A percentile compares a stretch with the other conserved stretches of the same genome.
phyloP scores from a whole-genome alignment of 225 moss, liverwort and hornwort species.

The Physcomitrellopsis africana region DNA sequence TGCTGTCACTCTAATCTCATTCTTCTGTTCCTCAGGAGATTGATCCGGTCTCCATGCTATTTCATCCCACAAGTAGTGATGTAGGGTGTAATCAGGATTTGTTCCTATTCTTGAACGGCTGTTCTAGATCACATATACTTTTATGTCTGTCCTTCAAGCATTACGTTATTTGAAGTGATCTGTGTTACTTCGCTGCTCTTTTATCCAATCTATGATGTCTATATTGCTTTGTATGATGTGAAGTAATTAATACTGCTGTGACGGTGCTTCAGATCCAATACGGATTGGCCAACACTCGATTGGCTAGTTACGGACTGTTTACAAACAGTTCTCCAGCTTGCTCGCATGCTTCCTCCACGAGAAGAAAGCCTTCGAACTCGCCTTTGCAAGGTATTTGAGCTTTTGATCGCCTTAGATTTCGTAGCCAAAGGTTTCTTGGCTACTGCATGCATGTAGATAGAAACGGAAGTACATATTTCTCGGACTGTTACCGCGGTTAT shows the following conservation, averaged over 20 bases:
- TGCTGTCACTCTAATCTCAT: not conserved
- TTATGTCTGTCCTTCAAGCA: conserved; percentile 14
- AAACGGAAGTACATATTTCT: conserved; percentile 8
- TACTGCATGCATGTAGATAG: conserved; percentile 21
- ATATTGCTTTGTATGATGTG: not conserved
- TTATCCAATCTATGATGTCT: conserved; percentile 22
- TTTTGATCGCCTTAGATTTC: conserved; percentile 23
- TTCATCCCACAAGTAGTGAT: conserved; percentile 8
- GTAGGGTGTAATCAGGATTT: conserved; percentile 21
- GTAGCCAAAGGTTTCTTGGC: conserved; percentile 17
- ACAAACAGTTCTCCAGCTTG: conserved; percentile 79
- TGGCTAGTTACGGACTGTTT: conserved; percentile 92
- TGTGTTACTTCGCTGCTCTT: conserved; percentile 2
- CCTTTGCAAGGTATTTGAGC: conserved; percentile 66
- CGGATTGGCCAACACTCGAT: conserved; percentile 85
- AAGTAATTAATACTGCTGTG: conserved; percentile 8
- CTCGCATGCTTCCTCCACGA: conserved; percentile 80
- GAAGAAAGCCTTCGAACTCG: conserved; percentile 88
- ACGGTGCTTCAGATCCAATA: conserved; percentile 56
- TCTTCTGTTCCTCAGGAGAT: not conserved
- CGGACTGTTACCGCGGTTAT: conserved; percentile 8
- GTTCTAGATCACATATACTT: conserved; percentile 3
- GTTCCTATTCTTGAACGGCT: conserved; percentile 23
- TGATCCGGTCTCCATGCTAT: not conserved
- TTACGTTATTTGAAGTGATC: not conserved